Conservation (phyloP, 192 early-diverging fungal genomes). For the Entomortierella beljakovae region DNA sequence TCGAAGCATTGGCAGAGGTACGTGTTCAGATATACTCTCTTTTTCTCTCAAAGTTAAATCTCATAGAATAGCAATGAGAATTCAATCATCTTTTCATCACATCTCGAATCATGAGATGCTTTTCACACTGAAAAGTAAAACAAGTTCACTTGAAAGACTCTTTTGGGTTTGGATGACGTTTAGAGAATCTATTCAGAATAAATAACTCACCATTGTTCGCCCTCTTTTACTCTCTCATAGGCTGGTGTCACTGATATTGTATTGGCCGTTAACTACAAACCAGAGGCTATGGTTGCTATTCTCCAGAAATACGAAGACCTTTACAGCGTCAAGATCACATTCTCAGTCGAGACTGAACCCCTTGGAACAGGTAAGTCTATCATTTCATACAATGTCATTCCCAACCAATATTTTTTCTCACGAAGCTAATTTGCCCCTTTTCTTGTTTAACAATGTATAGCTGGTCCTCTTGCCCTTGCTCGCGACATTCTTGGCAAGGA, state of each 20-base stretch:
- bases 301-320: conserved; percentile 95
- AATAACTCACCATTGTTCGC: neutral
- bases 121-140: neutral
- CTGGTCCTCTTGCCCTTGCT: conserved; percentile 96
- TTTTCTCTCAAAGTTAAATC: too few species aligned
- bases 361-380: conserved; percentile 79
- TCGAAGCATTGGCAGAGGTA: conserved; percentile 96
- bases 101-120: neutral
- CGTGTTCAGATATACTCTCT: conserved; percentile 8
- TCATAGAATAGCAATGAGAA: too few species aligned
- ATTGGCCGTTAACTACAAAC: conserved; percentile 98
- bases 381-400: neutral
- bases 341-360: conserved; percentile 97
- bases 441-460: conserved; percentile 20
- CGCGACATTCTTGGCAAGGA: conserved; percentile 92
- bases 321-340: conserved; percentile 93
- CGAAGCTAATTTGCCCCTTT: neutral
- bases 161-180: too few species aligned
- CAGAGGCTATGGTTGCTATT: conserved; percentile 95
- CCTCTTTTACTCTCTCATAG: conserved; percentile 57
- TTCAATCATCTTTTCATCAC: too few species aligned
- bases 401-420: neutral
- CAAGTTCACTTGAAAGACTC: too few species aligned
- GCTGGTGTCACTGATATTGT: conserved; percentile 98
- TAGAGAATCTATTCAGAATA: neutral